phyloP scores from a whole-genome alignment of 139 green algal genomes.

The Nannochloris sp. region DNA sequence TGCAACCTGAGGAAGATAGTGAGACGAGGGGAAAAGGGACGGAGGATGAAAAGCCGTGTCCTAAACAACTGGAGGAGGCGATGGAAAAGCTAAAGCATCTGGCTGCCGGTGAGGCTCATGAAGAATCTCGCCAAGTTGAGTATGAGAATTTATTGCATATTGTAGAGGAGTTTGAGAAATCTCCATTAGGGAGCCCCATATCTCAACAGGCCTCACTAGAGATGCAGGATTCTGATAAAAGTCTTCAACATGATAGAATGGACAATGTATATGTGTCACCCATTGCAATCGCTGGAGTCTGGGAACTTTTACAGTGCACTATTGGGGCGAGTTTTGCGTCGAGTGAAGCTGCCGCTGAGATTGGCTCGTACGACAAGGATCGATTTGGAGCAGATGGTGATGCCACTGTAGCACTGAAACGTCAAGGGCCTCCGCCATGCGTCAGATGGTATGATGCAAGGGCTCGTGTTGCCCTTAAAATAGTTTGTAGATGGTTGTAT shows the following conservation, averaged over 20 bases:
- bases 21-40: neutral
- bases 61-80: neutral
- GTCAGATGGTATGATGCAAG: slow-evolving; percentile 67
- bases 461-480: slow-evolving; percentile 47
- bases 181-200: too few species aligned
- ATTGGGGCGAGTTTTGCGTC: slow-evolving; percentile 16
- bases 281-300: slow-evolving; percentile 28
- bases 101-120: neutral
- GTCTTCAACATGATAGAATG: neutral
- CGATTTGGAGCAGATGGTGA: neutral
- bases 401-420: neutral
- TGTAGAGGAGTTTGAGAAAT: neutral
- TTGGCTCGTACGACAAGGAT: neutral
- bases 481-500: slow-evolving; percentile 59
- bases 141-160: slow-evolving; percentile 1
- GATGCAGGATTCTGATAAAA: too few species aligned
- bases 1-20: neutral
- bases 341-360: neutral
- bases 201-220: too few species aligned
- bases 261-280: slow-evolving; percentile 6
- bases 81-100: neutral
- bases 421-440: neutral
- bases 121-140: neutral
- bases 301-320: slow-evolving; percentile 38
- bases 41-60: neutral